Evolutionary conservation across 1,139 yeast species (phyloP), one percentile per base, ranked within the genome.

Genomic region (Nakaseomyces sp.): DNA sequence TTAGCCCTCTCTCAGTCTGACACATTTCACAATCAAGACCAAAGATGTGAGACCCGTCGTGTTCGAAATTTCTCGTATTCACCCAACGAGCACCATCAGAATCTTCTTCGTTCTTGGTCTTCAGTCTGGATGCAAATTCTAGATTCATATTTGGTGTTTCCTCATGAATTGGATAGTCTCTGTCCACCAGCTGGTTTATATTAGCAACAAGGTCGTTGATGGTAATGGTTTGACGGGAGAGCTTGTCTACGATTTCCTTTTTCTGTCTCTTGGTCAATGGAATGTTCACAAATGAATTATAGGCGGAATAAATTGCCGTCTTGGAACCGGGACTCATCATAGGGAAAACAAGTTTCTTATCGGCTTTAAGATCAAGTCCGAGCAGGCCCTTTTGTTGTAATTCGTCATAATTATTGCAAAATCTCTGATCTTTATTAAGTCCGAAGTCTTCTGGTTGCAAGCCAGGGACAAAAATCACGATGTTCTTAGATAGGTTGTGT

Each of bases 11-110:
- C 0, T 67, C 74, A 0, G 91, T 67, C 45, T 72, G 67, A 60
- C 96, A 87, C 85, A 91, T 91, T 64, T 91, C 98, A 67, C 98
- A 91, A 64, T 91, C 98, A 18, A 91, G 56, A 0, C 95, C 93
- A 66, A 76, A 86, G 0, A 83, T 77, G 44, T 70, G 78, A 3
- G 81, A 73, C 0, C 77, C 80, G 3, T 67, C 75, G 50, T 76
- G 79, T 1, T 70, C 74, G 50, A 74, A 72, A 0, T 57, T 51
- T 15, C 42, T 50, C 0, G 95, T 86, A 47, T 78, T 78, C 0
- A 72, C 74, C 83, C 85, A 83, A 1, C 67, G 73, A 4, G 58
- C 60, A 17, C 30, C 20, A 9, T 13, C 13, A 12, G 39, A 12
- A 10, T 47, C 43, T 6, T 45, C 43, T n/a, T 46, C 46, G 5